Conservation (phyloP, 768 basidiomycete genomes). For the Grammothele lineata region DNA sequence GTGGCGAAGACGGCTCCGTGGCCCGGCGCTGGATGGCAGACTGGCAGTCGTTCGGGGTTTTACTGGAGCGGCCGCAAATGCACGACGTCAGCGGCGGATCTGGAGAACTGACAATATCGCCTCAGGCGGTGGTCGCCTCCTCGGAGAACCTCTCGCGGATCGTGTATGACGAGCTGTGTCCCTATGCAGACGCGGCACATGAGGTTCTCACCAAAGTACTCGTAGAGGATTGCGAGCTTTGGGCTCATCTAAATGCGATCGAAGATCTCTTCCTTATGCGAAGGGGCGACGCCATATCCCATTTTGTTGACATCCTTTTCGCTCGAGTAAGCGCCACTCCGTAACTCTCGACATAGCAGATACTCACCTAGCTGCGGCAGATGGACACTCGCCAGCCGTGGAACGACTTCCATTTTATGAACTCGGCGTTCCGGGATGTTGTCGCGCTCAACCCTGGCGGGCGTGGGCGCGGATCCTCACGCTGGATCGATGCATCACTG, state of each 20-base stretch:
- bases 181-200: constrained; percentile 50
- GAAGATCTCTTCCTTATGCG: constrained; percentile 75
- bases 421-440: constrained; percentile 69
- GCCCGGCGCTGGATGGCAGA: constrained; percentile 14
- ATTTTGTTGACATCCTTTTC: constrained; percentile 72
- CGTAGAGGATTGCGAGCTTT: constrained; percentile 61
- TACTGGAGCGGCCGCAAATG: constrained; percentile 1
- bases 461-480: too few species aligned
- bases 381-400: constrained; percentile 71
- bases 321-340: constrained; percentile 46
- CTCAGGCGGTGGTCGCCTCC: constrained; percentile 28
- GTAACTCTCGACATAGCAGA: too few species aligned
- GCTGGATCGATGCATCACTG: constrained; percentile 64
- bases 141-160: constrained; percentile 56
- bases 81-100: neutral
- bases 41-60: constrained; percentile 18
- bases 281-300: constrained; percentile 70
- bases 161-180: constrained; percentile 61
- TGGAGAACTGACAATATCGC: neutral
- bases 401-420: constrained; percentile 82
- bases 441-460: constrained; percentile 42
- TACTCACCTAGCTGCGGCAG: constrained; percentile 33
- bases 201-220: constrained; percentile 52
- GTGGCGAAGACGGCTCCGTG: neutral
- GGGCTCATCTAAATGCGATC: constrained; percentile 56